A percentile compares a stretch with the other conserved stretches of the same genome.
Conservation (phyloP, 1,284 basidiomycete species). For the Cutaneotrichosporon dermatis region DNA sequence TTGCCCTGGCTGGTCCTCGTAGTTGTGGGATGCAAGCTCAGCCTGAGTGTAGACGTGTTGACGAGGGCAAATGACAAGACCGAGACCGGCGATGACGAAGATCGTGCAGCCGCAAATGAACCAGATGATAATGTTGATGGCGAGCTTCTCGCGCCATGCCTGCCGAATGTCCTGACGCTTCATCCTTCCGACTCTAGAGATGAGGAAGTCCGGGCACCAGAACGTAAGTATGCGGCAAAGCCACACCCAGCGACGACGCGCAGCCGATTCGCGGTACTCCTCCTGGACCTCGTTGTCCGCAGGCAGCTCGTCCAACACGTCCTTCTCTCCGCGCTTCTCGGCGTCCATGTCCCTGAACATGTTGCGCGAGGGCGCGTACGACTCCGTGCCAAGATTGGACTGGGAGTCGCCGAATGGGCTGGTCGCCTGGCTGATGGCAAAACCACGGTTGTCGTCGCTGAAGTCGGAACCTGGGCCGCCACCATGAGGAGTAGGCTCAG, state of each 20-base stretch:
- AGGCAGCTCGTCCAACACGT: constrained; percentile 70
- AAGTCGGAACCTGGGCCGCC: constrained; percentile 51
- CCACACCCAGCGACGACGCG: constrained; percentile 79
- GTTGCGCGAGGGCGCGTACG: constrained; percentile 86
- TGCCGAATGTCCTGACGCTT: constrained; percentile 90
- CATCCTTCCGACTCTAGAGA: constrained; percentile 76
- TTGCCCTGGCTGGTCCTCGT: constrained; percentile 61
- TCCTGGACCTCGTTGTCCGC: constrained; percentile 82
- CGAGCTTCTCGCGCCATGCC: constrained; percentile 96
- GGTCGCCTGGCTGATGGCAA: constrained; percentile 54
- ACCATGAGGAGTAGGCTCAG: constrained; percentile 66
- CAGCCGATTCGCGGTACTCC: constrained; percentile 72
- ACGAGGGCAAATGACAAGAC: constrained; percentile 85
- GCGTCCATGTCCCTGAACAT: constrained; percentile 84
- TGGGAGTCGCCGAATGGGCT: constrained; percentile 69
- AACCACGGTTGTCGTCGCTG: constrained; percentile 63
- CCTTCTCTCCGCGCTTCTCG: constrained; percentile 65
- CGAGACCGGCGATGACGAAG: constrained; percentile 89
- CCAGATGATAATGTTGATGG: constrained; percentile 95
- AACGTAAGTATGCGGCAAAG: constrained; percentile 87
- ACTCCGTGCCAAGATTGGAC: constrained; percentile 78
- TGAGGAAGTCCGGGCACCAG: constrained; percentile 73
- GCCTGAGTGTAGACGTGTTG: constrained; percentile 79
- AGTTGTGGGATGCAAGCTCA: constrained; percentile 72
- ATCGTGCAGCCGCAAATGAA: constrained; percentile 79